Base-by-base conservation (phyloP, 148 eudicot genomes). In the Mesembryanthemum crystallinum region DNA sequence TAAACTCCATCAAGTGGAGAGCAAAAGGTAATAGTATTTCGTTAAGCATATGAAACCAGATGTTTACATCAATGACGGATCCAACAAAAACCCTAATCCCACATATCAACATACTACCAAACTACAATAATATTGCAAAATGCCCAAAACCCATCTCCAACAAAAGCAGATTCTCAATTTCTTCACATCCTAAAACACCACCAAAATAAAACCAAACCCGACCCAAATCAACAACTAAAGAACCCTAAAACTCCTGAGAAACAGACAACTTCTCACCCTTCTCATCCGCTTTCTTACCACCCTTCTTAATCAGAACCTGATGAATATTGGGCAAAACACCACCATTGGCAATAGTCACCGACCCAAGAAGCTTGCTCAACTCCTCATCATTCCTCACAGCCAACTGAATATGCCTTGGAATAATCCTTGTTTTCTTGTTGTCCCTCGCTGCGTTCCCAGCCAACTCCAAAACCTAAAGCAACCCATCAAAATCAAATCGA, bases 391-490 rank as follows among this genome's bases (percentile, higher is more conserved):
- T 83, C 17, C 83, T 75, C 35, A 84, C 83, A 0, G 87, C 87
- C 13, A 87, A 69, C 47, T 87, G 87, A 42, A 87, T 84, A 42
- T 82, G 87, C 73, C 87, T 80, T 18, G 87, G 85, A 1, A 84
- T 85, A 8, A 84, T 87, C 54, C 84, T 64, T 8, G 66, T 77
- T 76, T 84, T 87, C 86, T 87, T 87, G 81, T 84, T 84, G 59
- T 84, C 89, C 39, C 85, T 83, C 8, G 85, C 85, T 11, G 85
- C 86, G 12, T 83, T 86, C 54, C 85, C 85, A 7, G 85, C 89
- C 23, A 86, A 72, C 51, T 86, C 85, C 66, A 86, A 63, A 6
- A 82, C 84, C 87, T 84, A 18, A 1, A 5, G 9, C 27, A 21
- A n/a, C n/a, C 47, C 5, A 28, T 17, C 73, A 70, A 28, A 28